A percentile compares a stretch with the other conserved stretches of the same genome.
These are phyloP conservation scores for Chimonanthus salicifolius DNA, from an alignment of 164 flowering plant genomes.

Conservation along the genomic window DNA sequence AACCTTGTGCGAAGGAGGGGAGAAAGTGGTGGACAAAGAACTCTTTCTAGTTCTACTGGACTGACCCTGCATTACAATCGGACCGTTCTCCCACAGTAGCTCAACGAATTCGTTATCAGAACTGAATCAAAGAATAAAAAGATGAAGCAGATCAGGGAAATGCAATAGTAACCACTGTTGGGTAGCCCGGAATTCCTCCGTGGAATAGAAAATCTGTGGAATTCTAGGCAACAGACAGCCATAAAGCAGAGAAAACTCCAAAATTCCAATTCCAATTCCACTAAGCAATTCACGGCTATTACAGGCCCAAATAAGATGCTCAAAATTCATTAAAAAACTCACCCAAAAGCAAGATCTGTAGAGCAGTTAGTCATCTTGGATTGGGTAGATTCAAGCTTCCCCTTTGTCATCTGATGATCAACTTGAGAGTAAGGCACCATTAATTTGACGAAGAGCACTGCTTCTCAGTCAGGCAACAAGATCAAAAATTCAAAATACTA, in stretches of 20 bases:
- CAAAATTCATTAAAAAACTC: slow-evolving; percentile 17
- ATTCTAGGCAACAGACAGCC: no score
- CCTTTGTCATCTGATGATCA: slow-evolving; percentile 35
- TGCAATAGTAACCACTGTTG: no score
- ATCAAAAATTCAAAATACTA: slow-evolving; percentile 9
- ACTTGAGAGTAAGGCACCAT: slow-evolving; percentile 66
- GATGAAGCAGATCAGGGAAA: not conserved
- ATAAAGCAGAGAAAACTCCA: no score
- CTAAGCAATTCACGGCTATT: no score
- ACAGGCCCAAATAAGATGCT: no score
- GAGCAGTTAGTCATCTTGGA: slow-evolving; percentile 27
- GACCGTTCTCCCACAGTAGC: slow-evolving; percentile 89
- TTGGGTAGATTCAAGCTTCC: slow-evolving; percentile 39
- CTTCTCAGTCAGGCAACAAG: slow-evolving; percentile 14
- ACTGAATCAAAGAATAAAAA: slow-evolving; percentile 34
- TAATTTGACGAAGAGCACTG: slow-evolving; percentile 5
- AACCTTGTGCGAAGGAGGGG: slow-evolving; percentile 3
- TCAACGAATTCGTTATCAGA: slow-evolving; percentile 55
- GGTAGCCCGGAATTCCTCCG: no score
- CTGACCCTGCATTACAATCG: slow-evolving; percentile 67
- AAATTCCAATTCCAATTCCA: no score
- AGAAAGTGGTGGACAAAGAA: slow-evolving; percentile 20
- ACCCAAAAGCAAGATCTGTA: slow-evolving; percentile 41
- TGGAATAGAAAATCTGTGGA: no score
- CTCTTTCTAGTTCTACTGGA: slow-evolving; percentile 43